Conservation (phyloP, 2,329 filamentous ascomycete genomes). For the Hypoxylon sp. region DNA sequence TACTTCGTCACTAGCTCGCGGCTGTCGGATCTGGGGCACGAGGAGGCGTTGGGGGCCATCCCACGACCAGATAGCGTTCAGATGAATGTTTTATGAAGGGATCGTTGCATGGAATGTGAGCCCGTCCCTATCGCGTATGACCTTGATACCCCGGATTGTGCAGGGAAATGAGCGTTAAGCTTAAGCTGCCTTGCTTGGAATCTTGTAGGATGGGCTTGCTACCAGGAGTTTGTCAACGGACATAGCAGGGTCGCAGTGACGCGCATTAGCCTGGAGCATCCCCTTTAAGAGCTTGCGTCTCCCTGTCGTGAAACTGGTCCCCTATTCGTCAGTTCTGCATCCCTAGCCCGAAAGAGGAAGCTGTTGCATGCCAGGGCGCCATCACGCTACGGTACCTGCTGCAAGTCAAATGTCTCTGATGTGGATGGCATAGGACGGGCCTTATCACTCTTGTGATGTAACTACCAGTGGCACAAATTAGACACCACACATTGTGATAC, state of each 20-base stretch:
- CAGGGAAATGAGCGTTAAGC: constrained; percentile 26
- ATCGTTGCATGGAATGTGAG: constrained; percentile 37
- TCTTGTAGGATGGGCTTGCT: constrained; percentile 14
- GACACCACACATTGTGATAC: constrained; percentile 27
- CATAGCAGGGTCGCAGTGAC: constrained; percentile 35
- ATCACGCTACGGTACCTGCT: constrained; percentile 36
- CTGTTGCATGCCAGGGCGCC: constrained; percentile 42
- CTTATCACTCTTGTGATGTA: constrained; percentile 35
- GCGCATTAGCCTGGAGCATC: constrained; percentile 30
- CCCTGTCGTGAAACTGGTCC: constrained; percentile 18
- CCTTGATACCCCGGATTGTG: constrained; percentile 18
- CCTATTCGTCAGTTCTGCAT: constrained; percentile 33
- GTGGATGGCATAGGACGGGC: constrained; percentile 21
- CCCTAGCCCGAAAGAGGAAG: constrained; percentile 44
- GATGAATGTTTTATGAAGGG: constrained; percentile 24
- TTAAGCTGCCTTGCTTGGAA: constrained; percentile 24
- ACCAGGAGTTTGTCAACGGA: constrained; percentile 30
- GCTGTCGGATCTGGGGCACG: constrained; percentile 8
- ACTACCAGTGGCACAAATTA: constrained; percentile 17
- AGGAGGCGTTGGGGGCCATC: constrained; percentile 24
- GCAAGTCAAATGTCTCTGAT: constrained; percentile 33
- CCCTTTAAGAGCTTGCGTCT: constrained; percentile 31
- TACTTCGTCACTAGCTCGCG: constrained; percentile 20
- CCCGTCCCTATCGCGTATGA: constrained; percentile 30
- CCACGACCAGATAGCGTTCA: constrained; percentile 18